These are phyloP conservation scores for Theobroma grandiflorum DNA, from an alignment of 441 rosid species.

Conservation along the genomic window DNA sequence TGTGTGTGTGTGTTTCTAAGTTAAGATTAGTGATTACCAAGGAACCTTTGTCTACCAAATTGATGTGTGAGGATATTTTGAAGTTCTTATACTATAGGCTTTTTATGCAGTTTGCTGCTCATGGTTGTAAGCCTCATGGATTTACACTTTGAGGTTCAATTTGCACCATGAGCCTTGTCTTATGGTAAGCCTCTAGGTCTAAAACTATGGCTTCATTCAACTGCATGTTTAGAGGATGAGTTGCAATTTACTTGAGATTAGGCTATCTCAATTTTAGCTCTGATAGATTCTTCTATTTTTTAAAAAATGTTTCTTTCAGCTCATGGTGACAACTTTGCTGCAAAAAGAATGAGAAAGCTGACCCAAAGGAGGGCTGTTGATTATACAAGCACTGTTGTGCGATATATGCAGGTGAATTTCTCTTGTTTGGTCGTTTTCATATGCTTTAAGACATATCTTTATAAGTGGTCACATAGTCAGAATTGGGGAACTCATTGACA, in stretches of 20 bases:
- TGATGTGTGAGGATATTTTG: not conserved
- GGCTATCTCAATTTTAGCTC: not conserved
- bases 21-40: not conserved
- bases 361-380: conserved; percentile 97
- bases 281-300: conserved; percentile 9
- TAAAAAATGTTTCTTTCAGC: conserved; percentile 44
- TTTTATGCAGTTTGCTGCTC: conserved; percentile 19
- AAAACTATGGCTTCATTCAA: not conserved
- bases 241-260: not conserved
- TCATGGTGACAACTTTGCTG: conserved; percentile 74
- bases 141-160: conserved; percentile 12
- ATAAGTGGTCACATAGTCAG: not conserved
- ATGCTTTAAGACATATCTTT: conserved; percentile 10
- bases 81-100: not conserved
- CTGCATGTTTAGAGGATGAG: conserved; percentile 3
- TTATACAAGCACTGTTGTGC: conserved; percentile 93
- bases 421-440: not conserved
- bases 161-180: conserved; percentile 14
- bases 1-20: not conserved
- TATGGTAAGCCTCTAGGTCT: not conserved
- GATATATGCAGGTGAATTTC: conserved; percentile 73
- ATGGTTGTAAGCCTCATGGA: conserved; percentile 21
- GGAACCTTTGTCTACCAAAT: not conserved
- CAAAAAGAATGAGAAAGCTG: conserved; percentile 91
- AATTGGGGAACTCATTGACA: not conserved